Conservation (phyloP, 495 filamentous ascomycete species). For the Podospora tetraspora region DNA sequence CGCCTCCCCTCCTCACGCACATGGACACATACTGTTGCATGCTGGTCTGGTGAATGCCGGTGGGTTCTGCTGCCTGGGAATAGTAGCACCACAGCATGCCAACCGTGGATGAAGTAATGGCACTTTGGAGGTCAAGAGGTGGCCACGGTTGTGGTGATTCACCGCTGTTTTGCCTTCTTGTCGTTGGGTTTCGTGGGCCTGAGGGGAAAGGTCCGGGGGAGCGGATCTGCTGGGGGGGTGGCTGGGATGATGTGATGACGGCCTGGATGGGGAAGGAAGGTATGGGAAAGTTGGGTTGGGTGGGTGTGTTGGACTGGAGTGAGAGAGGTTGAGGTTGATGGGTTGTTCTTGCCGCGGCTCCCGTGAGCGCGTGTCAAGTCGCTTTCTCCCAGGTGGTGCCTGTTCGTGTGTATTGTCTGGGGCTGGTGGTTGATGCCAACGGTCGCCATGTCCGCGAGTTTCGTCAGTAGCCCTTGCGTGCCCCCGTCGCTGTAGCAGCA, state of each 20-base stretch:
- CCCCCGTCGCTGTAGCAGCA: neutral
- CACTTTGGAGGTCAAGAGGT: neutral
- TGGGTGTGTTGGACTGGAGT: neutral
- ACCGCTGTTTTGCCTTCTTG: neutral
- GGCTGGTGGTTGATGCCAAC: neutral
- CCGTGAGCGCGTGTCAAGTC: neutral
- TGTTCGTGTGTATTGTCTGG: neutral
- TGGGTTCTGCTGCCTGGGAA: neutral
- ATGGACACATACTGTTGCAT: too few relatives aligned
- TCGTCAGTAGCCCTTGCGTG: neutral
- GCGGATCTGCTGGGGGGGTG: too few relatives aligned
- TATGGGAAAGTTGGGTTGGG: neutral
- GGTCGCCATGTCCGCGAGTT: neutral
- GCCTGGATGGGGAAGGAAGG: too few relatives aligned
- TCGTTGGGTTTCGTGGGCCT: too few relatives aligned
- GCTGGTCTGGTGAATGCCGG: neutral
- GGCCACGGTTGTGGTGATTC: neutral
- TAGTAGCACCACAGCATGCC: neutral
- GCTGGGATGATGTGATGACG: neutral
- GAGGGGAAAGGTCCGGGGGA: neutral
- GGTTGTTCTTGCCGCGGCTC: neutral
- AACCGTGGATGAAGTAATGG: neutral
- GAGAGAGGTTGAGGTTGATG: neutral
- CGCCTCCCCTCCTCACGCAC: neutral
- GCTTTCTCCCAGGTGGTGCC: neutral